Evolutionary conservation across 805 yeast genomes (phyloP), one percentile per base, ranked within the genome.

Genomic region (Cyberlindnera saturnus): DNA sequence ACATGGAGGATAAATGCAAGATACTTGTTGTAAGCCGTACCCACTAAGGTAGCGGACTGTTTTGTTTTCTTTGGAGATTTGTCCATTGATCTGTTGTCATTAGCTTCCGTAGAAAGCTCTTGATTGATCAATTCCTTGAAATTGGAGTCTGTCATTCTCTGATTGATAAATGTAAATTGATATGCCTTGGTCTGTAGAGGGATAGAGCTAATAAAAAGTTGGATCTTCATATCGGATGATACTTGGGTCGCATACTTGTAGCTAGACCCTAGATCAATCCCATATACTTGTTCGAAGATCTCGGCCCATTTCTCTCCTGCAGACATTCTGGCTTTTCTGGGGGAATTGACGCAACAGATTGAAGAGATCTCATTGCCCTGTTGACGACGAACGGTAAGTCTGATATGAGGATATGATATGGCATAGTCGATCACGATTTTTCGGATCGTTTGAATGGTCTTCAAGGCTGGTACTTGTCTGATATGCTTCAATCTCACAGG

Each of bases 101-200:
- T 9, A 23, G 10, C 28, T 23, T 23, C 30, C 41, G 49, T 38
- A 10, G 35, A 31, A 42, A 68, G 66, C 6, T 48, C 18, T 30
- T 47, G 50, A 39, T 63, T 63, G 11, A 69, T 11, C 17, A 18
- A 28, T 19, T 30, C 34, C 9, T 31, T 28, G n/a, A 38, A 19
- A 4, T 17, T 10, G 10, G 17, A 15, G 26, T 14, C 15, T 13
- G 32, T 17, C 20, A 26, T 31, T 31, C 34, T 30, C 14, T 66
- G 66, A 54, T 80, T 77, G 18, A 75, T 49, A 41, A 65, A 73
- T 1, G 77, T 50, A 40, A 65, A 70, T 49, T 79, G 85, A 43
- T 66, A 63, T 1, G 51, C 46, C 35, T 61, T 67, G 0, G 70
- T 54, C 42, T 64, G 64, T 1, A 60, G 46, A 1, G 74, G 64